Base-by-base conservation (phyloP, 2,329 filamentous ascomycete genomes). In the Trichoderma aggressivum region DNA sequence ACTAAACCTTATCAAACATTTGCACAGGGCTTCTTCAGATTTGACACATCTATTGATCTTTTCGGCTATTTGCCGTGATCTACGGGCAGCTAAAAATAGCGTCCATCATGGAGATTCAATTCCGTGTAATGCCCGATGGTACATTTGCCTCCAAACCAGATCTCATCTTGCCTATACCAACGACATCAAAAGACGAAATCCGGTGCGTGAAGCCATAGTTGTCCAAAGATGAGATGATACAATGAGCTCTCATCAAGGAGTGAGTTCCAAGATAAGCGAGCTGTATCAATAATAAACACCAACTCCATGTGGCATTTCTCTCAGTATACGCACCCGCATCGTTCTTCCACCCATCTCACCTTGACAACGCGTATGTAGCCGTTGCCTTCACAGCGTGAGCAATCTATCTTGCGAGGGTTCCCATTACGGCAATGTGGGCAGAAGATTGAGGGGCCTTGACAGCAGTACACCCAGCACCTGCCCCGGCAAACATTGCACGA, bases 1-100 rank as follows among this genome's bases (percentile, higher is more conserved):
- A 12, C 21, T 34, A 60, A 61, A 47, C 36, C 65, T 61, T 69
- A 69, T 69, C 65, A 69, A 69, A 60, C 16, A 36, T 69, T 69
- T 28, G 11, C 65, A 69, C 65, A 28, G 43, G 56, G 56, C 32
- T 1, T 24, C 6, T 28, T 53, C 39, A 32, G 7, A 50, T 69
- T 69, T 69, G 18, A 26, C 65, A 58, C 65, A 21, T 59, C 2
- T 7, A 39, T 39, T 39, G 3, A 39, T 39, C 36, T 18, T 32
- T 18, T 36, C 12, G 4, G 30, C 3, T 28, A 11, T 56, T 14
- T 16, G 3, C 32, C 16, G 14, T 56, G 30, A 36, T 56, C 62
- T 65, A 55, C 34, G 10, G 55, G 50, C n/a, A 14, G 34, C 65
- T 60, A 68, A 68, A 66, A 60, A 68, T 68, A 68, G 65, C 32